A percentile compares a stretch with the other conserved stretches of the same genome.
These are phyloP conservation scores for Nakazawaea siamensis DNA, from an alignment of 805 yeast species.

Conservation along the genomic window DNA sequence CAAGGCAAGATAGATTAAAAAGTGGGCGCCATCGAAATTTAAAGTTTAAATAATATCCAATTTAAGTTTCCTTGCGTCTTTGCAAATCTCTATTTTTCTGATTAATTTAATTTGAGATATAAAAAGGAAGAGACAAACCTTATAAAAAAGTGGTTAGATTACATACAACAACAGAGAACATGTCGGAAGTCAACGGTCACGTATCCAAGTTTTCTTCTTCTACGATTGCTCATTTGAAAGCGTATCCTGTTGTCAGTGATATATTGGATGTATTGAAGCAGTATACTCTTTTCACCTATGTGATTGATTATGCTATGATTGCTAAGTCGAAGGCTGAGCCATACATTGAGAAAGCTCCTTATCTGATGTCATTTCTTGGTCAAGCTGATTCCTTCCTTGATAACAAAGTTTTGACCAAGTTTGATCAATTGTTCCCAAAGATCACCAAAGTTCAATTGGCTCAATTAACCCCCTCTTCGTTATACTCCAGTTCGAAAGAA, in stretches of 20 bases:
- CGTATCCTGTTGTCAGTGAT: constrained; percentile 24
- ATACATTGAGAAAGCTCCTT: constrained; percentile 14
- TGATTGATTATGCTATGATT: constrained; percentile 14
- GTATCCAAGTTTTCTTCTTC: no score
- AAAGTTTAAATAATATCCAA: no score
- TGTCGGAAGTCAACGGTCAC: no score
- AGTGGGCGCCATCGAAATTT: no score
- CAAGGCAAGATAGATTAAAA: no score
- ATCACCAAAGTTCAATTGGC: constrained; percentile 16
- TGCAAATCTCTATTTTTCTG: no score
- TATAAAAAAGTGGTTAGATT: no score
- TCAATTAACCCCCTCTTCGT: constrained; percentile 1
- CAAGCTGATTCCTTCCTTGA: constrained; percentile 18
- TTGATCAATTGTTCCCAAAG: constrained; percentile 24
- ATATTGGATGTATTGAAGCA: constrained; percentile 12
- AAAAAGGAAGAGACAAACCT: no score
- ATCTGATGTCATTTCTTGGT: constrained; percentile 14
- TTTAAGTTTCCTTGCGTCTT: no score
- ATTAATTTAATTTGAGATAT: no score
- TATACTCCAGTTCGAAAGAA: neutral
- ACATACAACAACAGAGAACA: no score
- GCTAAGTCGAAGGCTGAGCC: constrained; percentile 10
- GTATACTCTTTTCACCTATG: constrained; percentile 13
- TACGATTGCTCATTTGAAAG: constrained; percentile 17
- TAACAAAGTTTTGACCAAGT: constrained; percentile 14